A percentile compares a stretch with the other conserved stretches of the same genome.
Conservation (phyloP, 2,329 filamentous ascomycete species). For the Cladophialophora psammophila region DNA sequence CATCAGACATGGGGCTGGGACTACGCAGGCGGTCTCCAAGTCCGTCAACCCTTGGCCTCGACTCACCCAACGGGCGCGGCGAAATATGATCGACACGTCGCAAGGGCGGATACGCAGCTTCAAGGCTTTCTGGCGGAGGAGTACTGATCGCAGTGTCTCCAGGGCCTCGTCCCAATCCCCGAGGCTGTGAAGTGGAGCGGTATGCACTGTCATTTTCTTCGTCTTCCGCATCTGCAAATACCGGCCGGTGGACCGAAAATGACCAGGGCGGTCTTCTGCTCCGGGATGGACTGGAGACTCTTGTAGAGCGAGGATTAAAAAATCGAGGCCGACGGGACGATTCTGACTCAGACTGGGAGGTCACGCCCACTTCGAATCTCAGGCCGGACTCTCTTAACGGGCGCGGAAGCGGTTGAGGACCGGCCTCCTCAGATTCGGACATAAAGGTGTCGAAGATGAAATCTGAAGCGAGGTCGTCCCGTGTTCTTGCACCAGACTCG, state of each 20-base stretch:
- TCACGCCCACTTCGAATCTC: conserved; percentile 42
- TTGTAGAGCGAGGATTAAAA: conserved; percentile 2
- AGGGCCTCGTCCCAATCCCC: conserved; percentile 17
- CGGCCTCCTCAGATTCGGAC: conserved; percentile 16
- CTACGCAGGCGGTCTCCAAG: conserved; percentile 86
- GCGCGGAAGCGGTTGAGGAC: conserved; percentile 44
- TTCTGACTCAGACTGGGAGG: conserved; percentile 27
- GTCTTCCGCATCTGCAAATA: conserved; percentile 23
- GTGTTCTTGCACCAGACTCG: not conserved
- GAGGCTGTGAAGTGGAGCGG: conserved; percentile 50
- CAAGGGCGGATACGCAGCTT: conserved; percentile 36
- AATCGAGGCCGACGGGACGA: conserved; percentile 16
- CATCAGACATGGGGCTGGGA: conserved; percentile 64
- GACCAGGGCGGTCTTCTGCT: conserved; percentile 15
- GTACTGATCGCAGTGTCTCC: conserved; percentile 29
- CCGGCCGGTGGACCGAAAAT: conserved; percentile 2
- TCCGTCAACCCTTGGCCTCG: conserved; percentile 64
- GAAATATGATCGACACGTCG: conserved; percentile 47
- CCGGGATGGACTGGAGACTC: conserved; percentile 15
- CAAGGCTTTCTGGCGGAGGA: conserved; percentile 33
- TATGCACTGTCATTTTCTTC: conserved; percentile 39
- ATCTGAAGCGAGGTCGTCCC: conserved; percentile 13
- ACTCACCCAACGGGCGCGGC: conserved; percentile 30
- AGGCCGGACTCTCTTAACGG: conserved; percentile 48
- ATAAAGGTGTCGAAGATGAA: conserved; percentile 15